phyloP scores from a whole-genome alignment of 306 rosid genomes.

The Pterocarpus macrocarpus region DNA sequence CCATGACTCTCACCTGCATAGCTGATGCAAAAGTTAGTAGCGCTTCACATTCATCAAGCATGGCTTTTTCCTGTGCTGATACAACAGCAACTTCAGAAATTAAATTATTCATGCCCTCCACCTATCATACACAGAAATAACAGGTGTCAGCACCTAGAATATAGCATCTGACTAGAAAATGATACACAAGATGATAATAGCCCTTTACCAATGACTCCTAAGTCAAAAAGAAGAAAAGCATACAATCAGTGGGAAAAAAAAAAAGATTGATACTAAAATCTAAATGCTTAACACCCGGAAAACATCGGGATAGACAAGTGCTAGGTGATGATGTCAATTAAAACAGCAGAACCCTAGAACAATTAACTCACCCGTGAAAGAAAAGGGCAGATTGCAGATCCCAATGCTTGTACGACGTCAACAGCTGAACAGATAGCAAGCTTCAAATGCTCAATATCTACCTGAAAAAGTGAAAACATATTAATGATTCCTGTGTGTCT shows the following conservation, averaged over 20 bases:
- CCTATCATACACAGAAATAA: constrained; percentile 58
- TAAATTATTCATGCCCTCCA: constrained; percentile 73
- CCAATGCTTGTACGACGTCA: constrained; percentile 91
- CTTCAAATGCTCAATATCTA: constrained; percentile 85
- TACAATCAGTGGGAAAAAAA: background rate
- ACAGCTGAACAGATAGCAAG: constrained; percentile 88
- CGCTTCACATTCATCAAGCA: constrained; percentile 87
- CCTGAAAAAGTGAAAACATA: constrained; percentile 61
- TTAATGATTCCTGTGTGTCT: constrained; percentile 34
- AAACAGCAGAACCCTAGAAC: constrained; percentile 36
- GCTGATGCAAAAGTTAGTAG: constrained; percentile 74
- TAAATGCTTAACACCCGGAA: background rate
- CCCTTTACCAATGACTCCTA: constrained; percentile 12
- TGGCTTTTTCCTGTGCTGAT: constrained; percentile 83
- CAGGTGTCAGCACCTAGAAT: constrained; percentile 35
- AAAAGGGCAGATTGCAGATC: constrained; percentile 77
- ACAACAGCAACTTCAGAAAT: constrained; percentile 82
- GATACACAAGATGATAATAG: background rate
- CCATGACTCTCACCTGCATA: constrained; percentile 76
- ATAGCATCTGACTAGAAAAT: constrained; percentile 24
- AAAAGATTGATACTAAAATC: constrained; percentile 7
- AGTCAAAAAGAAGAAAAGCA: constrained; percentile 39
- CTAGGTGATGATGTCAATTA: constrained; percentile 19
- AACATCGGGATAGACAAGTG: constrained; percentile 32
- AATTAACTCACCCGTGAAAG: constrained; percentile 74